phyloP scores from a whole-genome alignment of 345 rosid genomes.

The Eucalyptus sp. region DNA sequence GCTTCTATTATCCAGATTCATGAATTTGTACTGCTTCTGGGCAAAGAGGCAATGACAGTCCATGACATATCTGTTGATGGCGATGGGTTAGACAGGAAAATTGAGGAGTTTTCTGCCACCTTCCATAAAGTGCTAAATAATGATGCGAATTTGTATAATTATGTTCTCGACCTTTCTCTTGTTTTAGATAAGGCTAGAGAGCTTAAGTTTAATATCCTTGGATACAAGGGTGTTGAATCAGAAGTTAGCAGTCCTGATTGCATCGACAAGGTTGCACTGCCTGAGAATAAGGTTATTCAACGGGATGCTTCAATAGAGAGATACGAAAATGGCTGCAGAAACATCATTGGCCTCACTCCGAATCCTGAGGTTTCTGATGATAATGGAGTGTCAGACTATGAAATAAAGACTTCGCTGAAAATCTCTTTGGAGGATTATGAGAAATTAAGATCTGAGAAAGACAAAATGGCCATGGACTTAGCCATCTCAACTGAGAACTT shows the following conservation, averaged over 20 bases:
- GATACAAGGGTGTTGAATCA: constrained; percentile 45
- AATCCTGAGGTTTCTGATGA: constrained; percentile 77
- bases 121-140: constrained; percentile 33
- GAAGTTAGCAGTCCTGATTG: constrained; percentile 80
- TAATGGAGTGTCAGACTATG: constrained; percentile 36
- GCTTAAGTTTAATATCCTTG: constrained; percentile 44
- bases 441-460: constrained; percentile 63
- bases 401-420: constrained; percentile 19
- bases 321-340: constrained; percentile 41
- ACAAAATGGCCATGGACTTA: constrained; percentile 44
- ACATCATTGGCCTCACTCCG: constrained; percentile 21
- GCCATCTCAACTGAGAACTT: constrained; percentile 51
- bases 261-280: constrained; percentile 90
- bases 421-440: constrained; percentile 50
- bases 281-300: constrained; percentile 49
- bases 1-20: constrained; percentile 31
- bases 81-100: constrained; percentile 30
- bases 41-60: constrained; percentile 58
- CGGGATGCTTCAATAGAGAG: constrained; percentile 42
- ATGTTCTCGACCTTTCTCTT: constrained; percentile 52
- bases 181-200: constrained; percentile 66
- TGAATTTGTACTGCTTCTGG: constrained; percentile 59
- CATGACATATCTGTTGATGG: constrained; percentile 26
- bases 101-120: constrained; percentile 55
- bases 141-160: constrained; percentile 26